Base-by-base conservation (phyloP, 2,329 filamentous ascomycete genomes). In the Monilinia fructicola region DNA sequence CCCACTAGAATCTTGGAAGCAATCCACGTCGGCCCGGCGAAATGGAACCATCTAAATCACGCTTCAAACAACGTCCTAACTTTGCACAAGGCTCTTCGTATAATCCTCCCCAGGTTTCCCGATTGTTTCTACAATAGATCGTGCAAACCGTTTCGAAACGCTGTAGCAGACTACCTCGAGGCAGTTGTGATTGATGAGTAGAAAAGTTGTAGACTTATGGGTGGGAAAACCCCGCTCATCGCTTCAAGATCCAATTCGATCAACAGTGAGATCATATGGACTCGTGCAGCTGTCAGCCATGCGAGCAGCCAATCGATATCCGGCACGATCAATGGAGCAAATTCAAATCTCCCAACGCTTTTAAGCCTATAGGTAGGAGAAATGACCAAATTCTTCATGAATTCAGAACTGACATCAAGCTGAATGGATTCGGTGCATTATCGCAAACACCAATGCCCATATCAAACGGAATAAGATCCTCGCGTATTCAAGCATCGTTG, bases 11-110 rank as follows among this genome's bases (percentile, higher is more conserved):
- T 60, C 44, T 23, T 60, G 38, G 35, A 40, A 46, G 35, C 48
- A 60, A n/a, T 18, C 21, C 54, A 44, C 12, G 44, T 59, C 44
- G 44, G 54, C 44, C 54, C 54, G 55, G 44, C 52, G 56, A 64
- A 40, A 56, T 44, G 62, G 40, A 40, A 18, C 46, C n/a, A n/a
- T 46, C 26, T 21, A 48, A 28, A 35, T 18, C 52, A 42, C 21
- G 14, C 61, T n/a, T 44, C 54, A 23, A 65, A 53, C 44, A n/a
- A 52, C 54, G 42, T 23, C 52, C 58, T 52, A 48, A 42, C 28
- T 65, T 59, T 65, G 63, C 18, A 58, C 35, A 44, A 38, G 46
- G 26, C 53, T 28, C 40, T 63, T n/a, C 38, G 53, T 40, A 18
- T 58, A 35, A 23, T 63, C 28, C 35, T 60, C n/a, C 28, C 44